A percentile compares a stretch with the other conserved stretches of the same genome.
phyloP scores from a whole-genome alignment of 805 yeast species.

The Tetrapisispora arboricola region DNA sequence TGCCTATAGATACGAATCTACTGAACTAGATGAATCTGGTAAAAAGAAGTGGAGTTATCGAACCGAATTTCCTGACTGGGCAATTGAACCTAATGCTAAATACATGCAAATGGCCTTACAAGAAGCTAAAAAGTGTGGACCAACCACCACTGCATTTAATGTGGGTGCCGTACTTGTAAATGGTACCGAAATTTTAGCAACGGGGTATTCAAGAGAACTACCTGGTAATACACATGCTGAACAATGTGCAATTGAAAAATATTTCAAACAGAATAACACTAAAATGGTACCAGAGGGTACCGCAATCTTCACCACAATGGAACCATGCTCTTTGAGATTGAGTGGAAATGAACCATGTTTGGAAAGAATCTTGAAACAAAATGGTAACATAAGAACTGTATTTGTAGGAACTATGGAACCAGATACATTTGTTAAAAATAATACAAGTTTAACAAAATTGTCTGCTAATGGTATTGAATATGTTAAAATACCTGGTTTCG shows the following conservation, averaged over 20 bases:
- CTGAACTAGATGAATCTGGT: constrained; percentile 24
- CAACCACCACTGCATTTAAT: constrained; percentile 76
- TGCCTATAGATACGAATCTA: constrained; percentile 69
- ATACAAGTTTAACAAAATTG: constrained; percentile 50
- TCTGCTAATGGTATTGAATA: constrained; percentile 54
- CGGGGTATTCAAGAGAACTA: constrained; percentile 84
- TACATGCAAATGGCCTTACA: constrained; percentile 70
- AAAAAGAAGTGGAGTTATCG: constrained; percentile 54
- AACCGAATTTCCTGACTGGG: constrained; percentile 80
- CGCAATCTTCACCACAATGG: constrained; percentile 90
- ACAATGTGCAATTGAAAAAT: constrained; percentile 83
- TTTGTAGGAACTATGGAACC: constrained; percentile 93
- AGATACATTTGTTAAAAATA: constrained; percentile 71
- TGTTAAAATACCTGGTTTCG: constrained; percentile 75
- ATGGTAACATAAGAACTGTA: constrained; percentile 49
- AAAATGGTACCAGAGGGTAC: constrained; percentile 59
- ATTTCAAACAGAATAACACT: constrained; percentile 31
- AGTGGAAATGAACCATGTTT: constrained; percentile 89
- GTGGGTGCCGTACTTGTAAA: constrained; percentile 85
- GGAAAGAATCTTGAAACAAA: constrained; percentile 55
- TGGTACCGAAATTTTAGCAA: constrained; percentile 52
- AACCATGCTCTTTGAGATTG: constrained; percentile 81
- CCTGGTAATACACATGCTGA: constrained; percentile 97
- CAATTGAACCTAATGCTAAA: constrained; percentile 42
- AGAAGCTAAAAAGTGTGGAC: constrained; percentile 72